Conservation (phyloP, 2,329 filamentous ascomycete genomes). For the Lachnellula hyalina region DNA sequence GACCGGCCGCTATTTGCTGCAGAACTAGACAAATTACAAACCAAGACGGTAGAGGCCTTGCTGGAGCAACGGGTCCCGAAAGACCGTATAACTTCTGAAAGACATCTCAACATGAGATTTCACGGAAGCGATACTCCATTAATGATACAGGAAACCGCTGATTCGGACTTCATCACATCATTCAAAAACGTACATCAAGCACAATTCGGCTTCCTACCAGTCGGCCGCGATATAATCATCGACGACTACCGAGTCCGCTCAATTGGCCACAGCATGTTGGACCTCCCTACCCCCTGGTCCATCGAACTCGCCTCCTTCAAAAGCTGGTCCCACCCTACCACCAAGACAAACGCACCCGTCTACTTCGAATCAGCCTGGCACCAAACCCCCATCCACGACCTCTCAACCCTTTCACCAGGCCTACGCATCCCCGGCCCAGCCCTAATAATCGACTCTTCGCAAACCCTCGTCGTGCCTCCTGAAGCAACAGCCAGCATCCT, state of each 20-base stretch:
- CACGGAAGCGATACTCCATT: constrained; percentile 82
- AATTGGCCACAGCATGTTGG: constrained; percentile 48
- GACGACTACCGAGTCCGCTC: constrained; percentile 73
- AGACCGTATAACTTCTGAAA: constrained; percentile 74
- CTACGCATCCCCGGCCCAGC: constrained; percentile 57
- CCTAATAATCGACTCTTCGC: constrained; percentile 78
- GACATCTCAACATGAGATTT: constrained; percentile 89
- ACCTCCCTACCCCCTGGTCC: constrained; percentile 27
- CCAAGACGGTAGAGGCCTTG: constrained; percentile 3
- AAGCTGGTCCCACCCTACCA: constrained; percentile 51
- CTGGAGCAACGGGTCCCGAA: constrained; percentile 60
- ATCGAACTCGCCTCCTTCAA: constrained; percentile 71
- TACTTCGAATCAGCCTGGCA: constrained; percentile 57
- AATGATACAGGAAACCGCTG: constrained; percentile 72
- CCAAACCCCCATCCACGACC: constrained; percentile 69
- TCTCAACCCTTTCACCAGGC: constrained; percentile 33
- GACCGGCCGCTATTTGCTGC: constrained; percentile 1
- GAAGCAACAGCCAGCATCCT: constrained; percentile 60
- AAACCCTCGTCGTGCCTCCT: constrained; percentile 85
- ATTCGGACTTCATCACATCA: constrained; percentile 67
- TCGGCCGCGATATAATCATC: constrained; percentile 46
- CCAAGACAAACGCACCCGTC: constrained; percentile 39
- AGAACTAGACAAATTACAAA: background rate
- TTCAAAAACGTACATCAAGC: constrained; percentile 82
- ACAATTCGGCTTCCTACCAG: constrained; percentile 84